phyloP scores from a whole-genome alignment of 2,329 filamentous ascomycete species.

The Colletotrichum sp. region DNA sequence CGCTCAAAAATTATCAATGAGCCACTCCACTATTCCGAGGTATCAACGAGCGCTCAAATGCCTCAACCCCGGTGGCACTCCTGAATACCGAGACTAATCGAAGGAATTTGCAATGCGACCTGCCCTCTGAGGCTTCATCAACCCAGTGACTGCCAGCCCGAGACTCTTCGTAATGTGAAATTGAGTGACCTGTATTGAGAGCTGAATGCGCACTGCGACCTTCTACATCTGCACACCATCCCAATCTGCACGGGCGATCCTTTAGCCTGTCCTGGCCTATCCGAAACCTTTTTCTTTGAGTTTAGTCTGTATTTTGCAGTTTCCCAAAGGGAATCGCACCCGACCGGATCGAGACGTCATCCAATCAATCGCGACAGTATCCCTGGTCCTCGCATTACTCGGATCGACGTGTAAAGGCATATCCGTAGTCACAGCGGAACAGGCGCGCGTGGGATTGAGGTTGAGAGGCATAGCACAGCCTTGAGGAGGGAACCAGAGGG shows the following conservation, averaged over 20 bases:
- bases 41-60: conserved; percentile 11
- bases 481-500: neutral
- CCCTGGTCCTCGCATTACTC: neutral
- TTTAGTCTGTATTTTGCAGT: neutral
- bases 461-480: neutral
- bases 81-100: conserved; percentile 2
- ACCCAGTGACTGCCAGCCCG: neutral
- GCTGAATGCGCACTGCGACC: neutral
- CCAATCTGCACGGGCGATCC: neutral
- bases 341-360: neutral
- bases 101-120: neutral
- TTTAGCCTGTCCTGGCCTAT: neutral
- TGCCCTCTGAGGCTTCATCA: neutral
- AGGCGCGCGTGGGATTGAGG: neutral
- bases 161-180: neutral
- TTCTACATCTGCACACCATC: neutral
- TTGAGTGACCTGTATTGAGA: neutral
- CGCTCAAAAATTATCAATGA: neutral
- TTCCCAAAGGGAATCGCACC: neutral
- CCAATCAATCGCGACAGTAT: neutral
- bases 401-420: neutral
- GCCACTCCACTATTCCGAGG: conserved; percentile 13
- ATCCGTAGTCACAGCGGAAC: neutral
- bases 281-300: neutral
- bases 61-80: neutral